A percentile compares a stretch with the other conserved stretches of the same genome.
Conservation (phyloP, 169 alveolate genomes). For the Plasmodium billcollinsi region DNA sequence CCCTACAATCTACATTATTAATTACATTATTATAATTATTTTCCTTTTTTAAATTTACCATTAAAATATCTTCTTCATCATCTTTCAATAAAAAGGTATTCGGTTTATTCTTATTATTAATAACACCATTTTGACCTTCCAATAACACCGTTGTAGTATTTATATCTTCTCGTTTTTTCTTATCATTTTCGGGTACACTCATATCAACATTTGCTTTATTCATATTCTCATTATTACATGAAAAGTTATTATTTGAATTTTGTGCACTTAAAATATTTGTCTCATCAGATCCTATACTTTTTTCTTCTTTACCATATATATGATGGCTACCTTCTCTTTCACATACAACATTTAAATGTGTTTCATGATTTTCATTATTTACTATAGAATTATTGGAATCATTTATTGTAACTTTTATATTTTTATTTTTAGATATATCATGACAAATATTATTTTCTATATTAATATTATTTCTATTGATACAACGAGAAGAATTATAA, state of each 20-base stretch:
- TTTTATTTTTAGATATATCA: no score
- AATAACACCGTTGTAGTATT: background rate
- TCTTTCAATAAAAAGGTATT: background rate
- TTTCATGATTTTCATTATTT: background rate
- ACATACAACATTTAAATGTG: background rate
- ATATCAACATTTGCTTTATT: background rate
- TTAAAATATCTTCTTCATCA: background rate
- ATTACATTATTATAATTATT: background rate
- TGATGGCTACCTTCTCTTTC: background rate
- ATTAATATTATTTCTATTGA: no score
- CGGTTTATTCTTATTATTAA: no score
- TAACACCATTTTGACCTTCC: background rate
- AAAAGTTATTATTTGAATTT: slow-evolving; percentile 12
- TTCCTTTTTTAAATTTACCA: background rate
- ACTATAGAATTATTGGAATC: no score
- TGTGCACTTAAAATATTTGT: slow-evolving; percentile 44
- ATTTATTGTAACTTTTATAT: no score
- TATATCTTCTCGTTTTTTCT: background rate
- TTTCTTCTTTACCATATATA: slow-evolving; percentile 35
- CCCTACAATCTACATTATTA: background rate
- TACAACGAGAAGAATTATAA: no score
- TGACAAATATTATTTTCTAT: no score
- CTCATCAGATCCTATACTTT: slow-evolving; percentile 57
- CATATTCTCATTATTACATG: background rate
- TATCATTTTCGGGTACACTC: background rate